phyloP scores from a whole-genome alignment of 108 stramenopile species.

The Mayamaea pseudoterrestris region DNA sequence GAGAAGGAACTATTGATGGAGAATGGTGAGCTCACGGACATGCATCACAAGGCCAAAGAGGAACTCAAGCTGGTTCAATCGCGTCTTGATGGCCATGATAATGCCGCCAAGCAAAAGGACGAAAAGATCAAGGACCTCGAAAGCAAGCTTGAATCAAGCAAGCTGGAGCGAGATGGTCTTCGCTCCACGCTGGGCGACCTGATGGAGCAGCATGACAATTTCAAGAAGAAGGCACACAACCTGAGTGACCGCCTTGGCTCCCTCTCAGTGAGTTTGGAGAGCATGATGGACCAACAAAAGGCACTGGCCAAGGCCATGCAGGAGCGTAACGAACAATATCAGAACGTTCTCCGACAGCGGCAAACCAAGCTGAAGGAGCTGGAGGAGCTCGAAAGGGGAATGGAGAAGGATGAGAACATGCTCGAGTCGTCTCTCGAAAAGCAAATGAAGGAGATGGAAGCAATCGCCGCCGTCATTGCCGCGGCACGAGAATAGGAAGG shows the following conservation, averaged over 20 bases:
- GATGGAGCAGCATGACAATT: slow-evolving; percentile 27
- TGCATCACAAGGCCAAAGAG: neutral
- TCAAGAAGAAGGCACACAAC: slow-evolving; percentile 19
- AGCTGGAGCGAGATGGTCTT: slow-evolving; percentile 27
- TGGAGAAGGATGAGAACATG: slow-evolving; percentile 13
- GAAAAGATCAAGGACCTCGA: slow-evolving; percentile 6
- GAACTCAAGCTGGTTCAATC: neutral
- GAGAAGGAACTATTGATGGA: neutral
- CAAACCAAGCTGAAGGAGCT: slow-evolving; percentile 23
- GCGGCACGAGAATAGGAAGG: slow-evolving; percentile 17
- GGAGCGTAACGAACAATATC: slow-evolving; percentile 1
- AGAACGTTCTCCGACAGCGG: slow-evolving; percentile 27
- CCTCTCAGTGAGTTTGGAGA: slow-evolving; percentile 23
- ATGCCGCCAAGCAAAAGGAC: slow-evolving; percentile 10
- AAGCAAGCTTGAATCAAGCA: slow-evolving; percentile 1
- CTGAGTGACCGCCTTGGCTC: slow-evolving; percentile 32
- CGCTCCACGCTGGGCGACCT: slow-evolving; percentile 34
- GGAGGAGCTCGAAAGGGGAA: slow-evolving; percentile 20
- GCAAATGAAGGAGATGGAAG: slow-evolving; percentile 35
- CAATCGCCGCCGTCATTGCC: slow-evolving; percentile 32
- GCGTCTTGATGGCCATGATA: neutral
- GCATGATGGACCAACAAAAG: slow-evolving; percentile 38
- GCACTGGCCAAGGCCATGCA: slow-evolving; percentile 15
- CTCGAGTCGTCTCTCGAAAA: slow-evolving; percentile 19
- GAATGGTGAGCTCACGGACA: too few relatives aligned